Conservation (phyloP, 306 rosid genomes). For the Quercus aquifolioides region DNA sequence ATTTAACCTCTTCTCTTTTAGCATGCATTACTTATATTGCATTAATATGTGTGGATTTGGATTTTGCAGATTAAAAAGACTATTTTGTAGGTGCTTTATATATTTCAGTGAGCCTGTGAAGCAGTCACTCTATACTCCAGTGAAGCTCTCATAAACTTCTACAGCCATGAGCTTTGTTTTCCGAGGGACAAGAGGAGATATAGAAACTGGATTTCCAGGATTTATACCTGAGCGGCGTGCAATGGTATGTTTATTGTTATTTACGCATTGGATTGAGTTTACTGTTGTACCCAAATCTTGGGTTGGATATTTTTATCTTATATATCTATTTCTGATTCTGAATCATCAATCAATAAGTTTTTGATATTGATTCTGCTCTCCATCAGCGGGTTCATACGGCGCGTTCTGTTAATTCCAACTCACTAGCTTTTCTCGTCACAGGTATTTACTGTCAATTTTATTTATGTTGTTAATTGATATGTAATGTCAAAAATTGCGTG, state of each 20-base stretch:
- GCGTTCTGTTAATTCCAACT: constrained; percentile 79
- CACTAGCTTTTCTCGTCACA: constrained; percentile 93
- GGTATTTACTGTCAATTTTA: constrained; percentile 38
- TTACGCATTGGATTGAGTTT: background rate
- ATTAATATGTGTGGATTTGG: background rate
- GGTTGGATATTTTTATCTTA: background rate
- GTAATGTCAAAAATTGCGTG: constrained; percentile 1
- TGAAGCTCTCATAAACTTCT: constrained; percentile 16
- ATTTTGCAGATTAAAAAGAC: background rate
- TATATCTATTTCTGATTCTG: background rate
- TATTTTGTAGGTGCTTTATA: background rate
- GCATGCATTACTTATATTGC: background rate
- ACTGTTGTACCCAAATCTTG: background rate
- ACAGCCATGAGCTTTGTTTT: constrained; percentile 82
- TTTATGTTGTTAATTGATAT: constrained; percentile 4
- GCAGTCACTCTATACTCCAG: background rate
- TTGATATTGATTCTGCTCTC: constrained; percentile 1
- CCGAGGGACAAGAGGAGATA: constrained; percentile 80
- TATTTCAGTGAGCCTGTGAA: constrained; percentile 3
- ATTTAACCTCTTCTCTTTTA: background rate
- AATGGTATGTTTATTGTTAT: constrained; percentile 46
- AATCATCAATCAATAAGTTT: background rate
- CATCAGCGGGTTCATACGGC: constrained; percentile 67
- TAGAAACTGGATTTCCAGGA: constrained; percentile 79
- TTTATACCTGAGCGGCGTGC: constrained; percentile 76